phyloP scores from a whole-genome alignment of 2,329 filamentous ascomycete genomes.

The Apiospora malaysiana region DNA sequence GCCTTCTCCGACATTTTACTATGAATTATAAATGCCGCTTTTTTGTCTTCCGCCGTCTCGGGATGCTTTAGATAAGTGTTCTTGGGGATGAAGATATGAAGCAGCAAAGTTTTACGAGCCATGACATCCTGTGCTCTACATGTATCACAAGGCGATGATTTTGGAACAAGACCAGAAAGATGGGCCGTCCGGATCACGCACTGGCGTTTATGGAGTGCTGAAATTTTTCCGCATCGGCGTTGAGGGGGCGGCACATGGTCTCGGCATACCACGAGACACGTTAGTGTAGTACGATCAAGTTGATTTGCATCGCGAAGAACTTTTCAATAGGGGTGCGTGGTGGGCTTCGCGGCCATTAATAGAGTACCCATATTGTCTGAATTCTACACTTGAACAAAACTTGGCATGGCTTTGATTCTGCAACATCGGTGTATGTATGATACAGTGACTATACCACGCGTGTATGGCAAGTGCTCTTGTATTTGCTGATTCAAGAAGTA shows the following conservation, averaged over 20 bases:
- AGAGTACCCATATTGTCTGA: constrained; percentile 24
- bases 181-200: constrained; percentile 16
- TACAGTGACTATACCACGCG: background rate
- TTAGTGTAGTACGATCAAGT: constrained; percentile 15
- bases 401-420: no score
- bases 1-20: constrained; percentile 16
- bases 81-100: constrained; percentile 8
- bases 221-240: constrained; percentile 24
- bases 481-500: background rate
- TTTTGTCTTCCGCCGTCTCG: constrained; percentile 25
- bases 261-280: background rate
- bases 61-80: constrained; percentile 17
- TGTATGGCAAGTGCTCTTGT: background rate
- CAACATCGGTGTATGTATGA: background rate
- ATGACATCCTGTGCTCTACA: constrained; percentile 22
- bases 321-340: background rate
- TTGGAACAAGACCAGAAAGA: constrained; percentile 21
- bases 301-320: constrained; percentile 27
- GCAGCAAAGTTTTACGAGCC: constrained; percentile 22
- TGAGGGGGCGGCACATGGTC: constrained; percentile 22
- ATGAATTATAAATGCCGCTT: constrained; percentile 25
- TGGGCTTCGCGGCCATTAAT: constrained; percentile 31
- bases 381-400: background rate
- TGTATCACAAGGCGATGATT: constrained; percentile 24
- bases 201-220: constrained; percentile 26